phyloP scores from a whole-genome alignment of 176 grass and related monocot species.

The Oryza brachyantha region DNA sequence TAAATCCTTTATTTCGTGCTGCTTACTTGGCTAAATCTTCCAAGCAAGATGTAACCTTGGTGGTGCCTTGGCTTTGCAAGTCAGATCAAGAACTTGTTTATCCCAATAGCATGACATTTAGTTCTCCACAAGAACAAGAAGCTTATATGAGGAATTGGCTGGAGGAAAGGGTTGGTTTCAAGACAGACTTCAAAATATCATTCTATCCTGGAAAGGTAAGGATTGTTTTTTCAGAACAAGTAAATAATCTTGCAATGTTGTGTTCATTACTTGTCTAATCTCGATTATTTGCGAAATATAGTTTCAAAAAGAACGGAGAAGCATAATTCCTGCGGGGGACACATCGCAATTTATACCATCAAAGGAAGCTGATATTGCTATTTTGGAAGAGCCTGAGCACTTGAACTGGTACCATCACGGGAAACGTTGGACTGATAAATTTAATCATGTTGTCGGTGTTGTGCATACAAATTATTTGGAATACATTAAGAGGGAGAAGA shows the following conservation, averaged over 20 bases:
- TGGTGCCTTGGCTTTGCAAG: conserved; percentile 93
- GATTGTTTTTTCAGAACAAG: neutral
- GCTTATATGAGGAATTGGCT: conserved; percentile 81
- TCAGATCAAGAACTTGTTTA: conserved; percentile 92
- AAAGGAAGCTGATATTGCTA: conserved; percentile 86
- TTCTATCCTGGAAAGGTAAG: conserved; percentile 97
- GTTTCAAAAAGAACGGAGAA: conserved; percentile 94
- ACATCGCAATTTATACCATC: conserved; percentile 78
- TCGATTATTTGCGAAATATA: neutral
- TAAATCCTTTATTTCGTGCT: conserved; percentile 96
- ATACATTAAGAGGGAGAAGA: conserved; percentile 94
- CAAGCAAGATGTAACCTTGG: conserved; percentile 76
- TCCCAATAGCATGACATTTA: conserved; percentile 83
- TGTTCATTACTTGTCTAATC: conserved; percentile 27
- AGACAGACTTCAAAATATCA: conserved; percentile 82
- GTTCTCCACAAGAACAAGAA: conserved; percentile 81
- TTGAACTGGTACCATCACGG: conserved; percentile 99
- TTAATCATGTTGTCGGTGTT: conserved; percentile 91
- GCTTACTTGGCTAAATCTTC: conserved; percentile 81
- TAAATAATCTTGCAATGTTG: neutral
- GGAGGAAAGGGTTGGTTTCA: conserved; percentile 90
- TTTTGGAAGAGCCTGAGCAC: conserved; percentile 94
- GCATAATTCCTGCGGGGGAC: conserved; percentile 91
- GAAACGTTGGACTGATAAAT: conserved; percentile 90
- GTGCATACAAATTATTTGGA: conserved; percentile 97